Conservation (phyloP, 495 filamentous ascomycete species). For the Massariosphaeria phaeospora region DNA sequence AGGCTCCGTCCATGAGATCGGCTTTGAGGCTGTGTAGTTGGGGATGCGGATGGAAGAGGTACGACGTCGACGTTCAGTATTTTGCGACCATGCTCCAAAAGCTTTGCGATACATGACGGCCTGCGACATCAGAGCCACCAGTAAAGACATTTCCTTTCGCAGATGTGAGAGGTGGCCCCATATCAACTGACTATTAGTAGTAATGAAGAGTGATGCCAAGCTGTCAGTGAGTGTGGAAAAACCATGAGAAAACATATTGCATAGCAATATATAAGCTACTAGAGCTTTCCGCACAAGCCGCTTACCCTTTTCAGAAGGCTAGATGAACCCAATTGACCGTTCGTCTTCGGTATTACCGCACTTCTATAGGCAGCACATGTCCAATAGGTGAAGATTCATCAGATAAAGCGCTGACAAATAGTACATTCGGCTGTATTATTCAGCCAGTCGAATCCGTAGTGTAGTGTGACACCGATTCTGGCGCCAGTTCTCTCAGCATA, state of each 20-base stretch:
- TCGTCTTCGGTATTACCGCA: too few relatives aligned
- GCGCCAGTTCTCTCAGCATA: neutral
- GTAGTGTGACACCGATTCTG: neutral
- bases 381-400: too few relatives aligned
- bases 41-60: neutral
- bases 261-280: too few relatives aligned
- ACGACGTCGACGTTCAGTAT: slow-evolving; percentile 14
- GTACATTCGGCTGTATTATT: slow-evolving; percentile 9
- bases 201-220: too few relatives aligned
- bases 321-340: too few relatives aligned
- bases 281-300: too few relatives aligned
- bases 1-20: slow-evolving; percentile 10
- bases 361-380: too few relatives aligned
- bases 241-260: too few relatives aligned
- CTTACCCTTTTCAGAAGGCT: too few relatives aligned
- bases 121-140: slow-evolving; percentile 12
- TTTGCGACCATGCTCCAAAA: slow-evolving; percentile 8
- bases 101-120: slow-evolving; percentile 11
- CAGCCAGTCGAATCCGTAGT: neutral
- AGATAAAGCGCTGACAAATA: neutral
- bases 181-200: too few relatives aligned
- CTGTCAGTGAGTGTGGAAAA: too few relatives aligned
- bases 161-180: too few relatives aligned
- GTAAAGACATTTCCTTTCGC: slow-evolving; percentile 13
- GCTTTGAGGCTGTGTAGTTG: slow-evolving; percentile 12